phyloP scores from a whole-genome alignment of 2,329 filamentous ascomycete genomes.

The Penicillium rolfsii region DNA sequence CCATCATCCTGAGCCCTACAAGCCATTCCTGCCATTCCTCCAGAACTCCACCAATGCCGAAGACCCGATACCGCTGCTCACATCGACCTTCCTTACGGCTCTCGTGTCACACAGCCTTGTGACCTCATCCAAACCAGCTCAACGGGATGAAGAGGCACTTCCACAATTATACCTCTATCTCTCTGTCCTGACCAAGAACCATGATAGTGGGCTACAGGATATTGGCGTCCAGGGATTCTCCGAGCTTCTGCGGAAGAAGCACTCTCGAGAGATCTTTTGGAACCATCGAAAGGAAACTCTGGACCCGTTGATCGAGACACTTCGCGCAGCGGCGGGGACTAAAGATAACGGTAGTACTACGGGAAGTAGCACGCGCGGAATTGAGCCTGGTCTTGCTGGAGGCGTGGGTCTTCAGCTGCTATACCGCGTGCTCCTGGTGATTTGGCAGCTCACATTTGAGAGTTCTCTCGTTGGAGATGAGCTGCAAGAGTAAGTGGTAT shows the following conservation, averaged over 20 bases:
- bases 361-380: conserved; percentile 64
- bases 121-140: conserved; percentile 61
- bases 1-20: conserved; percentile 68
- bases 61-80: conserved; percentile 85
- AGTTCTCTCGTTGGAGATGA: conserved; percentile 70
- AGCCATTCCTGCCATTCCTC: conserved; percentile 82
- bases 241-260: conserved; percentile 73
- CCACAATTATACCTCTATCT: conserved; percentile 85
- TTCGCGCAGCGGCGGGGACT: conserved; percentile 73
- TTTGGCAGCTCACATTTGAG: conserved; percentile 98
- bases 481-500: conserved; percentile 60
- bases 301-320: conserved; percentile 77
- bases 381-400: conserved; percentile 66
- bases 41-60: conserved; percentile 81
- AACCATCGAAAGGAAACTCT: conserved; percentile 83
- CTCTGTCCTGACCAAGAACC: conserved; percentile 77
- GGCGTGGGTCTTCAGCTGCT: conserved; percentile 90
- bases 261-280: conserved; percentile 85
- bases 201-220: conserved; percentile 89
- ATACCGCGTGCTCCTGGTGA: conserved; percentile 88
- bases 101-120: conserved; percentile 70
- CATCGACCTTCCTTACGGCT: conserved; percentile 81
- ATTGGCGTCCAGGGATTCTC: conserved; percentile 94
- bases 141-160: conserved; percentile 73
- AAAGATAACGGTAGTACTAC: conserved; percentile 67